These are phyloP conservation scores for Aspergillus ibericus DNA, from an alignment of 2,329 filamentous ascomycete species.

Conservation along the genomic window DNA sequence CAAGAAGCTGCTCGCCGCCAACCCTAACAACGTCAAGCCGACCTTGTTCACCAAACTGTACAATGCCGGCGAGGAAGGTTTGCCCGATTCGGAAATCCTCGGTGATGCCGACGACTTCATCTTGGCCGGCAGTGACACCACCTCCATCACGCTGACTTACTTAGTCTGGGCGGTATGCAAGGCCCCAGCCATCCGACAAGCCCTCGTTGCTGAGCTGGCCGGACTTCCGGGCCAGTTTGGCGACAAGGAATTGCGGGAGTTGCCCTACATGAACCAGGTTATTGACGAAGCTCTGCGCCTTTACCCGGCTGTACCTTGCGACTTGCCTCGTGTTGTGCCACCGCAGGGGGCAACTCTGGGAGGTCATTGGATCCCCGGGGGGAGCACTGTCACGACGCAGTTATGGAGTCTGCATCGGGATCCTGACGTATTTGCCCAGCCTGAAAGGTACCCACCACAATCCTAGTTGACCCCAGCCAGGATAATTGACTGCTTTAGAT, in stretches of 20 bases:
- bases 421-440: conserved; percentile 49
- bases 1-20: conserved; percentile 16
- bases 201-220: conserved; percentile 19
- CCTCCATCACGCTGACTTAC: conserved; percentile 52
- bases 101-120: conserved; percentile 49
- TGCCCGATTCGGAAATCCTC: conserved; percentile 38
- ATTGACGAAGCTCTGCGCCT: conserved; percentile 60
- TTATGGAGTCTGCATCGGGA: conserved; percentile 60
- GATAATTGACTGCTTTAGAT: conserved; percentile 44
- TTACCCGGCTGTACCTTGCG: conserved; percentile 57
- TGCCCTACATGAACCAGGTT: conserved; percentile 58
- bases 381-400: conserved; percentile 54
- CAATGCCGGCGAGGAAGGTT: conserved; percentile 22
- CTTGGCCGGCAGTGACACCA: conserved; percentile 55
- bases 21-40: conserved; percentile 19
- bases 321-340: conserved; percentile 55
- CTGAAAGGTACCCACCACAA: conserved; percentile 43
- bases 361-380: conserved; percentile 50
- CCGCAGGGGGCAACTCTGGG: conserved; percentile 42
- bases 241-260: conserved; percentile 48
- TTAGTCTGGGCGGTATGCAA: conserved; percentile 26
- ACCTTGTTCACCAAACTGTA: conserved; percentile 32
- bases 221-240: conserved; percentile 15
- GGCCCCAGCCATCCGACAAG: conserved; percentile 14
- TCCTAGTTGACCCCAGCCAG: background rate